Evolutionary conservation across 2,329 filamentous ascomycete genomes (phyloP).

Genomic region (Alternaria brassicae): DNA sequence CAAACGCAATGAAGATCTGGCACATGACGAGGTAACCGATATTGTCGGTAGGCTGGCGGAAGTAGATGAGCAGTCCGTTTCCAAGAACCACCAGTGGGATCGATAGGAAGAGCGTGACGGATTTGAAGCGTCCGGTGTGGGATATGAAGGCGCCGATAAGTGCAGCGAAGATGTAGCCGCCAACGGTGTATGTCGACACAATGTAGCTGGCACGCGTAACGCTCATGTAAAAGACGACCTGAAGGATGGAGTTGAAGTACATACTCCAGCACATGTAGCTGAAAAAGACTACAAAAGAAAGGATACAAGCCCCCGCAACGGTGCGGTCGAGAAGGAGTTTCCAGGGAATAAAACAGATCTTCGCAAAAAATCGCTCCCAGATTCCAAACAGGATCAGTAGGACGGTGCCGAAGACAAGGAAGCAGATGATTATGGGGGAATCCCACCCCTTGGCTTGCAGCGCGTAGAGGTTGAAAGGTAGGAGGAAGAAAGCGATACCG

Average conservation of each 20-base stretch:
- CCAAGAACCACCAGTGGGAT: constrained; percentile 40
- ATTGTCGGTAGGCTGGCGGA: constrained; percentile 36
- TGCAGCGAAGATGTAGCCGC: constrained; percentile 15
- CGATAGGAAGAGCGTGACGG: constrained; percentile 30
- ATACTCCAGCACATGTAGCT: constrained; percentile 46
- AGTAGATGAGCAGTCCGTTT: constrained; percentile 43
- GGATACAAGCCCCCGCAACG: constrained; percentile 59
- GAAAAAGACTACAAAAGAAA: constrained; percentile 50
- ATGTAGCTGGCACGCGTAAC: constrained; percentile 46
- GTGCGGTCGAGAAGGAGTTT: constrained; percentile 58
- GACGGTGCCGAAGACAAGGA: constrained; percentile 48
- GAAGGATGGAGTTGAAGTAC: constrained; percentile 52
- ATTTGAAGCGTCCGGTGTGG: constrained; percentile 34
- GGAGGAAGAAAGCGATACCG: constrained; percentile 70
- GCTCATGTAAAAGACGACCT: constrained; percentile 46
- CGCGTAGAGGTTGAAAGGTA: constrained; percentile 67
- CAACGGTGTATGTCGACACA: constrained; percentile 44
- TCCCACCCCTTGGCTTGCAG: constrained; percentile 41
- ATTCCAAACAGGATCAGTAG: constrained; percentile 47
- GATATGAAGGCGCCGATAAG: constrained; percentile 33
- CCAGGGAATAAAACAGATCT: constrained; percentile 53
- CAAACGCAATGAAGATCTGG: constrained; percentile 43
- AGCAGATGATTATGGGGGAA: constrained; percentile 47
- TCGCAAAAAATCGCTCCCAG: constrained; percentile 51
- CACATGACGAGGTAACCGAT: constrained; percentile 49